A percentile compares a stretch with the other conserved stretches of the same genome.
Evolutionary conservation across 1,284 basidiomycete genomes (phyloP).

Genomic region (Inonotus obliquus): DNA sequence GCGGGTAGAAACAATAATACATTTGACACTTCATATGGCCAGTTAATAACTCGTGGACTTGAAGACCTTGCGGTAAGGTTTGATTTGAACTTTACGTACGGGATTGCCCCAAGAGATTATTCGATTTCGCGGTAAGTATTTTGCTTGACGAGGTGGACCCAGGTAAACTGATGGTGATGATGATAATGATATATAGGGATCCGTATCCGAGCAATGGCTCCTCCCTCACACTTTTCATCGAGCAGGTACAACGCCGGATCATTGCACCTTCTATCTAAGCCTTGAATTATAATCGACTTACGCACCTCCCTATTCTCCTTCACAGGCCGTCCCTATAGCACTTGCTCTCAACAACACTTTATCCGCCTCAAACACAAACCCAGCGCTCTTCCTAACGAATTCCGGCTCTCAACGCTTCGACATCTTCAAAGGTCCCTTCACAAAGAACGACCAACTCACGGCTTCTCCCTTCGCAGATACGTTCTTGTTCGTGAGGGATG

Average conservation of each 20-base stretch:
- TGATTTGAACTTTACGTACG: slow-evolving; percentile 52
- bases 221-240: slow-evolving; percentile 53
- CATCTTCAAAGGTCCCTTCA: slow-evolving; percentile 64
- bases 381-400: slow-evolving; percentile 53
- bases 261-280: not conserved
- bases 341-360: slow-evolving; percentile 51
- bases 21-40: slow-evolving; percentile 56
- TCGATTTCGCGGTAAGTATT: slow-evolving; percentile 51
- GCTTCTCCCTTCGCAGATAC: slow-evolving; percentile 58
- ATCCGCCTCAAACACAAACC: slow-evolving; percentile 37
- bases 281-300: not conserved
- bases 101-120: slow-evolving; percentile 71
- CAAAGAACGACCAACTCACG: slow-evolving; percentile 75
- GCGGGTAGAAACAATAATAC: slow-evolving; percentile 36
- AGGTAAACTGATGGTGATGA: not conserved
- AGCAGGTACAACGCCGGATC: slow-evolving; percentile 16
- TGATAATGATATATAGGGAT: slow-evolving; percentile 30
- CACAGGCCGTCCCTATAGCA: slow-evolving; percentile 50
- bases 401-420: slow-evolving; percentile 76
- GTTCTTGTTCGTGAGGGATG: slow-evolving; percentile 55
- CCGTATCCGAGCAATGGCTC: slow-evolving; percentile 67
- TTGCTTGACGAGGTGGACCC: not conserved
- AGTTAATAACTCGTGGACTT: slow-evolving; percentile 51
- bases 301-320: not conserved
- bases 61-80: slow-evolving; percentile 47